These are phyloP conservation scores for Petrea volubilis DNA, from an alignment of 257 asterid species.

Conservation along the genomic window DNA sequence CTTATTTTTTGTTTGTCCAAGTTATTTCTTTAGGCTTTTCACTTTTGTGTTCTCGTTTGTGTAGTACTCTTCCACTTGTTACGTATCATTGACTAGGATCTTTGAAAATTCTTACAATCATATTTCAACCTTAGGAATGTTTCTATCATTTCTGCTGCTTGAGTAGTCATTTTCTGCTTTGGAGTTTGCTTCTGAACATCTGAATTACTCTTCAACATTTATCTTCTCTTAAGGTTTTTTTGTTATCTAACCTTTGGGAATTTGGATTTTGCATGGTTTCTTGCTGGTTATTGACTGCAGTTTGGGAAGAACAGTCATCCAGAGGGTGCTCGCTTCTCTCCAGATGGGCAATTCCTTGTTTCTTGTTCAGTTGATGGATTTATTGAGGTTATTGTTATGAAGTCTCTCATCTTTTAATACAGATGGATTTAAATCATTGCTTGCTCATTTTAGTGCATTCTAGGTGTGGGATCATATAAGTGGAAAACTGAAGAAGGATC, in stretches of 20 bases:
- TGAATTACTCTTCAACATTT: not conserved
- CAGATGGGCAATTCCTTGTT: slow-evolving; percentile 99
- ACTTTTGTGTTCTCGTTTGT: not conserved
- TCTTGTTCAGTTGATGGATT: slow-evolving; percentile 97
- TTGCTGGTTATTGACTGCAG: slow-evolving; percentile 47
- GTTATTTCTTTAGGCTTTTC: slow-evolving; percentile 12
- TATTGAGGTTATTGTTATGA: slow-evolving; percentile 62
- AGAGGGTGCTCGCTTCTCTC: slow-evolving; percentile 87
- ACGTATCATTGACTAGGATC: not conserved
- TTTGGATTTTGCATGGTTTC: slow-evolving; percentile 14
- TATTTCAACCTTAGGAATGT: not conserved
- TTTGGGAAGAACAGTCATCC: slow-evolving; percentile 96
- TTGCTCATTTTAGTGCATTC: slow-evolving; percentile 32
- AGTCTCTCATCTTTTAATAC: slow-evolving; percentile 16
- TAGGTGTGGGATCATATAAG: slow-evolving; percentile 98
- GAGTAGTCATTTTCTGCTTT: not conserved
- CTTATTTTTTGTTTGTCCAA: too few species aligned
- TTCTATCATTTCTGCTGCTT: not conserved
- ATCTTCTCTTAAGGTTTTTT: slow-evolving; percentile 14
- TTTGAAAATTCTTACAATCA: not conserved
- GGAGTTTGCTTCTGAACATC: not conserved
- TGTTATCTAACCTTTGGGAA: slow-evolving; percentile 10
- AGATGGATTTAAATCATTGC: slow-evolving; percentile 11
- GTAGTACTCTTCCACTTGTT: not conserved
- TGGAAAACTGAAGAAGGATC: slow-evolving; percentile 97